Evolutionary conservation across 495 filamentous ascomycete species (phyloP).

Genomic region (Terfezia boudieri): DNA sequence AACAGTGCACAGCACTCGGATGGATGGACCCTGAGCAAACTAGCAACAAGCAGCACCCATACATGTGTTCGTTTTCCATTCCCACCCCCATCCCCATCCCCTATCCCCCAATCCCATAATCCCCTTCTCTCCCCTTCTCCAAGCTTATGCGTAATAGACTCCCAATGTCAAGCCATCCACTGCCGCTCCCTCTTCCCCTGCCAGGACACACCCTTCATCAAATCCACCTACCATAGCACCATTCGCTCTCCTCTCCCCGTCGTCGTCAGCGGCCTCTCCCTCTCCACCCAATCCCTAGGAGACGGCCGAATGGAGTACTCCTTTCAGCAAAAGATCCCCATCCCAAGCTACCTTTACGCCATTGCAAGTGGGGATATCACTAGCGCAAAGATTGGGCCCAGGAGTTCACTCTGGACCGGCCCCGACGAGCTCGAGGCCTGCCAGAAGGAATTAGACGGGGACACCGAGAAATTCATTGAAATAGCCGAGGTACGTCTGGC

Average conservation of each 20-base stretch:
- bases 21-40: constrained; percentile 86
- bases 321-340: constrained; percentile 74
- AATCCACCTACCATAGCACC: constrained; percentile 70
- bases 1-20: constrained; percentile 73
- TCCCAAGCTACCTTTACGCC: constrained; percentile 85
- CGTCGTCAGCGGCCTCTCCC: constrained; percentile 60
- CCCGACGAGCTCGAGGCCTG: constrained; percentile 66
- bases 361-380: constrained; percentile 76
- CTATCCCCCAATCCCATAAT: too few species aligned
- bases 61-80: constrained; percentile 46
- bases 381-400: constrained; percentile 60
- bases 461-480: constrained; percentile 77
- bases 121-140: not conserved
- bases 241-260: constrained; percentile 73
- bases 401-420: constrained; percentile 61
- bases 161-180: constrained; percentile 92
- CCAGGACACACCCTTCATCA: constrained; percentile 91
- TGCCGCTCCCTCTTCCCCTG: constrained; percentile 82
- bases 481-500: constrained; percentile 40
- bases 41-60: constrained; percentile 76
- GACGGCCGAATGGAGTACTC: constrained; percentile 44
- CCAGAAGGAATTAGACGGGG: constrained; percentile 72
- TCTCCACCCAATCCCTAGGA: constrained; percentile 20
- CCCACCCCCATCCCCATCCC: not conserved
- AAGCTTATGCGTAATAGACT: constrained; percentile 28